Evolutionary conservation across 1,284 basidiomycete species (phyloP).

Genomic region (Cystobasidium slooffiae): DNA sequence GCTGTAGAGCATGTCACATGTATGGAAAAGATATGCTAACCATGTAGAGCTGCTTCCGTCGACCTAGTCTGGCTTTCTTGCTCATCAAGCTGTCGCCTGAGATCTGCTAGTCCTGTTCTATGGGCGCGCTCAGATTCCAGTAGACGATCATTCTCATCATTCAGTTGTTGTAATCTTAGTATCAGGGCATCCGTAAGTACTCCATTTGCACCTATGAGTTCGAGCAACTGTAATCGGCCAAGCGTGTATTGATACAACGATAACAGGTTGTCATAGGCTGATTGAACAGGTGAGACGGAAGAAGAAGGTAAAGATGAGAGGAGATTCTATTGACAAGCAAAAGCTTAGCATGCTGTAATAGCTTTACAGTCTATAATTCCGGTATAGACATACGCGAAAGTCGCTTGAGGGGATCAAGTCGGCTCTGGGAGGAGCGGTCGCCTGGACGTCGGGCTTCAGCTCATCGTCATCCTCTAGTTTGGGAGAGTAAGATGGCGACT

Average conservation of each 20-base stretch:
- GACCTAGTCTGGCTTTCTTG: background rate
- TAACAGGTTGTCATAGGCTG: slow-evolving; percentile 9
- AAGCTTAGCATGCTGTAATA: no score
- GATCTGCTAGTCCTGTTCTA: background rate
- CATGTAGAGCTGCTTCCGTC: slow-evolving; percentile 7
- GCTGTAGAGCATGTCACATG: background rate
- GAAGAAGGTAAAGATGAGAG: slow-evolving; percentile 3
- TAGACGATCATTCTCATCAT: slow-evolving; percentile 31
- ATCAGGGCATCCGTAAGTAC: slow-evolving; percentile 33
- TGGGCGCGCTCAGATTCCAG: background rate
- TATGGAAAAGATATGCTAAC: background rate
- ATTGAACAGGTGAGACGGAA: background rate
- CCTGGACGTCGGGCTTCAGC: background rate
- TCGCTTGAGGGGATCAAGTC: background rate
- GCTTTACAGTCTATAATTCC: no score
- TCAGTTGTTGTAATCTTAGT: background rate
- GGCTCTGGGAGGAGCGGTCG: background rate
- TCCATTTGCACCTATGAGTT: slow-evolving; percentile 14
- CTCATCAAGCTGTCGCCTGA: slow-evolving; percentile 10
- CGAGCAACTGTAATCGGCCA: slow-evolving; percentile 6
- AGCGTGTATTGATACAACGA: slow-evolving; percentile 14
- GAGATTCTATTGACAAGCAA: background rate
- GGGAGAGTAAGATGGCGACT: slow-evolving; percentile 6
- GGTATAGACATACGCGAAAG: slow-evolving; percentile 1
- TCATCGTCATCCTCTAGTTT: slow-evolving; percentile 19